Evolutionary conservation across 768 basidiomycete genomes (phyloP).

Genomic region (Candolleomyces eurysporus): DNA sequence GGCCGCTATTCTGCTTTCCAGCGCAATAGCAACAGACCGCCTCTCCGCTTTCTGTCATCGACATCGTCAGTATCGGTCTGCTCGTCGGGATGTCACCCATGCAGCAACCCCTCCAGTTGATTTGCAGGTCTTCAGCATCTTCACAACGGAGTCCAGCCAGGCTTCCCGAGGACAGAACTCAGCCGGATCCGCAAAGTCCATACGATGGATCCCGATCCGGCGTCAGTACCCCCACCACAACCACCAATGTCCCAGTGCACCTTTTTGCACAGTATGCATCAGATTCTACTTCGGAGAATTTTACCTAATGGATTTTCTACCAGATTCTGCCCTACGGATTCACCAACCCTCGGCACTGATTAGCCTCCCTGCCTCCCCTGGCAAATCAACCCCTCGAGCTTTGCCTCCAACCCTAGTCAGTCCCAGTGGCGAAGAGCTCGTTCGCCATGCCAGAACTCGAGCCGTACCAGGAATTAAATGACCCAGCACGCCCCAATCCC

Average conservation of each 20-base stretch:
- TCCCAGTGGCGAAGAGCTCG: conserved; percentile 22
- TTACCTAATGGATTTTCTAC: not conserved
- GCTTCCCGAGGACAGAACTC: conserved; percentile 49
- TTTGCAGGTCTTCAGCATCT: conserved; percentile 67
- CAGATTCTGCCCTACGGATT: not conserved
- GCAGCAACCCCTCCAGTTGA: conserved; percentile 48
- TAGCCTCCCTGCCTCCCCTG: conserved; percentile 18
- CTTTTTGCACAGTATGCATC: not conserved
- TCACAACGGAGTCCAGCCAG: conserved; percentile 73
- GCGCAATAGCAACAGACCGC: not conserved
- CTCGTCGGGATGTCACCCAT: not conserved
- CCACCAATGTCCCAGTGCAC: not conserved
- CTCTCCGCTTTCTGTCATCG: not conserved
- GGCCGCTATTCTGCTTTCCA: not conserved
- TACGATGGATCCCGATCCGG: conserved; percentile 25
- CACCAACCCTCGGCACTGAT: conserved; percentile 11
- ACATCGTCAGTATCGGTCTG: not conserved
- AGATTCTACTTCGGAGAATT: not conserved
- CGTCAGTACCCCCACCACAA: not conserved
- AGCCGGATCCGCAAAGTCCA: conserved; percentile 35
- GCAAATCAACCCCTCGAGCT: conserved; percentile 31
- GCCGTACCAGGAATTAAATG: conserved; percentile 29
- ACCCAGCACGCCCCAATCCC: conserved; percentile 14
- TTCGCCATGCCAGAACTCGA: conserved; percentile 45
- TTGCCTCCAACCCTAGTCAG: conserved; percentile 44